Evolutionary conservation across 1,284 basidiomycete species (phyloP), one percentile per base, ranked within the genome.

Genomic region (Trichosporon sp.): DNA sequence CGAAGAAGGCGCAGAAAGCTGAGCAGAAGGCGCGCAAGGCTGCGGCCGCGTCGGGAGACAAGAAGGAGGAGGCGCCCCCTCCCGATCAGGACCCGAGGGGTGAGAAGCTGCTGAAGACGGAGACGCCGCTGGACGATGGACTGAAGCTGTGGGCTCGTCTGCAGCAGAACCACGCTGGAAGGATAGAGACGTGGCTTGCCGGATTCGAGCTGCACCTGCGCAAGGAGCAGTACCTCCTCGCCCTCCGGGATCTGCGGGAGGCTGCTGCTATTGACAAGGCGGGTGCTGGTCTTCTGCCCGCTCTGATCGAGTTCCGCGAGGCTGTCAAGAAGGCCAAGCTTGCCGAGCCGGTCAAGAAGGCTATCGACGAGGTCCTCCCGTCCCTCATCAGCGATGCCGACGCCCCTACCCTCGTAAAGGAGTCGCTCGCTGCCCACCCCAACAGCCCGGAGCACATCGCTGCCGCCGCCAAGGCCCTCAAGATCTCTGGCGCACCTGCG

Each of bases 1-100:
- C 88, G 73, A 92, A 92, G 80, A 95, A 94, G 78, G 91, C 90
- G 0, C 89, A 89, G 76, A 94, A 92, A 80, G 95, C 92, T 74
- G 91, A 91, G 31, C 91, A 90, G 78, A 95, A 93, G 76, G 91
- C 83, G 16, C 88, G 89, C 74, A 89, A 85, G 75, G 66, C 79
- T 58, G 72, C 81, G 65, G 71, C 84, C 16, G 72, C 84, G 1
- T 85, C 85, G 59, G 86, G 88, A 65, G 89, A 91, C 73, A 92
- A 90, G 79, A 91, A 92, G 52, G 85, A 23, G 86, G 78, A 82
- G 19, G 82, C 82, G 1, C 79, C 81, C 4, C 74, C 84, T 0
- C 72, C 83, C 9, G 93, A 96, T 72, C 88, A 91, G 1, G 94
- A 97, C 76, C 90, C 91, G 0, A 87, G 89, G 23, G 94, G 94